Evolutionary conservation across 1,284 basidiomycete species (phyloP), one percentile per base, ranked within the genome.

Genomic region (Melampsora larici-populina): DNA sequence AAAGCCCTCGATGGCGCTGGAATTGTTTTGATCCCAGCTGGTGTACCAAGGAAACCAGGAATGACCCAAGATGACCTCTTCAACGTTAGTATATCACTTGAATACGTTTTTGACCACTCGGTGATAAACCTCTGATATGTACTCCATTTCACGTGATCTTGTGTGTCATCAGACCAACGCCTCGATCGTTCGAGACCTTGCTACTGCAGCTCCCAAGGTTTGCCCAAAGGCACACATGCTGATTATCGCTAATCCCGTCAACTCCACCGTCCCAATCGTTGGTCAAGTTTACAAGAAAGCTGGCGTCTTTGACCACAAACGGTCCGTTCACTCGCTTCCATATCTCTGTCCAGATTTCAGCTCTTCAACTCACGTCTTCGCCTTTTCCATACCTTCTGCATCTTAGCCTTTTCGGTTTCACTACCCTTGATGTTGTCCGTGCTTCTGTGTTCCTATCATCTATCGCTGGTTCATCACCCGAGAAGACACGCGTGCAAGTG

Each of bases 391-490:
- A 40, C 3, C 8, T 67, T 62, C 24, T 24, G 29, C 24, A 6
- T 26, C 58, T 15, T 43, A 93, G 93, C 81, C 85, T 99, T 80
- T 98, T 98, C 84, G 97, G 96, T 88, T 94, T 98, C 70, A 98
- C 97, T 79, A 98, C 97, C 49, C 89, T 99, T 80, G 96, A 99
- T 85, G 94, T 98, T 80, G 93, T 98, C 82, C 94, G 97, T 82
- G 90, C 97, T 40, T 94, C 94, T 21, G 95, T 94, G 77, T 99
- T 99, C 85, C 90, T 97, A 71, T 87, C 94, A 40, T 92, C 94
- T 84, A 87, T 91, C 80, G 85, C 89, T 75, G 90, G 89, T 70
- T 87, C 90, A 82, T 86, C 81, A 83, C 86, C 85, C 83, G 81
- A 89, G 80, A 84, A 85, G 81, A 88, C 43, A 29, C 62, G 46